Evolutionary conservation across 306 rosid species (phyloP).

Genomic region (Citrullus colocynthis): DNA sequence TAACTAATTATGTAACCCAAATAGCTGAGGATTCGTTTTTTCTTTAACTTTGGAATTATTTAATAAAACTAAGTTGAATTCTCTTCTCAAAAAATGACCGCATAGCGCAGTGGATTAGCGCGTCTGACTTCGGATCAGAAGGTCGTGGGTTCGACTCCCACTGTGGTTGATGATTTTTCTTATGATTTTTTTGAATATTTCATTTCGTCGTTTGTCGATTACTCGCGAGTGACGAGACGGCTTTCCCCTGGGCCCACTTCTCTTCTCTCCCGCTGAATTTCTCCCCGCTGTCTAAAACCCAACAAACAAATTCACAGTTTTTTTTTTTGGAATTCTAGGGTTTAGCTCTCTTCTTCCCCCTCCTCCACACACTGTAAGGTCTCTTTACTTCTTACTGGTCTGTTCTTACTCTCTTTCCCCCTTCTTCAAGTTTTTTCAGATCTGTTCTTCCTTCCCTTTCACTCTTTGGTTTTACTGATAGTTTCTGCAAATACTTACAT

Average conservation of each 20-base stretch:
- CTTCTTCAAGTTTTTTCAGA: neutral
- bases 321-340: neutral
- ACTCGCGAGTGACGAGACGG: neutral
- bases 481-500: neutral
- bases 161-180: neutral
- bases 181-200: neutral
- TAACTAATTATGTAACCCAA: too few species aligned
- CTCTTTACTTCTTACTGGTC: neutral
- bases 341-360: neutral
- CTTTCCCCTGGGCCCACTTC: neutral
- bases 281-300: neutral
- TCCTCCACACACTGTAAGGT: neutral
- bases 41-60: too few species aligned
- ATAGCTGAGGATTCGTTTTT: too few species aligned
- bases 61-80: too few species aligned
- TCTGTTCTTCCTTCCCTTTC: neutral
- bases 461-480: neutral
- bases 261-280: neutral
- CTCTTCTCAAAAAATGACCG: neutral
- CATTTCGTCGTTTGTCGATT: neutral
- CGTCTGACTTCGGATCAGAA: conserved; percentile 19
- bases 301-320: neutral
- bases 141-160: conserved; percentile 21
- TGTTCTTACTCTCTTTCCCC: neutral
- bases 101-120: conserved; percentile 20